Percentiles rank a stretch among this genome's conserved stretches.
Conservation (phyloP, 805 yeast genomes). For the Suhomyces tanzawaensis region DNA sequence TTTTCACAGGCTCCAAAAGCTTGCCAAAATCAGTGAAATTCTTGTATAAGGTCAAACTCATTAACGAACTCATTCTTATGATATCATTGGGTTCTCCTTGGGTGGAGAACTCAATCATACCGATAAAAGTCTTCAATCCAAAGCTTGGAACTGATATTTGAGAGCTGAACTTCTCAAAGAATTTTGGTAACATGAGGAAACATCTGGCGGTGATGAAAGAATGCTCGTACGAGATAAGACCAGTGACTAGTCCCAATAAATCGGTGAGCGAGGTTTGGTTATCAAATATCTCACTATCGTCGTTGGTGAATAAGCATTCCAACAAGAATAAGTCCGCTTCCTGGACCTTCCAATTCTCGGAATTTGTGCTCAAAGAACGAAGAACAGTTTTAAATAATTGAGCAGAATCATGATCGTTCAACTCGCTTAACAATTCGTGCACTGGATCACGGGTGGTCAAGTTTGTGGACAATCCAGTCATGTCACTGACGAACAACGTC, state of each 20-base stretch:
- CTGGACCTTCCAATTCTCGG: slow-evolving; percentile 23
- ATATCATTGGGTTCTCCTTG: slow-evolving; percentile 14
- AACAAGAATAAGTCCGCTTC: slow-evolving; percentile 45
- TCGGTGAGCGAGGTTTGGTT: slow-evolving; percentile 8
- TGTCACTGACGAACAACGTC: slow-evolving; percentile 69
- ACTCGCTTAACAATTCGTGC: slow-evolving; percentile 52
- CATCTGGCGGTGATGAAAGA: slow-evolving; percentile 48
- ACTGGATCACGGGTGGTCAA: slow-evolving; percentile 59
- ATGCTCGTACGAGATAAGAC: slow-evolving; percentile 11
- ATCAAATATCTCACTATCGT: slow-evolving; percentile 22
- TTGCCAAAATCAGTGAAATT: slow-evolving; percentile 22
- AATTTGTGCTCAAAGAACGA: background rate
- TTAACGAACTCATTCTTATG: slow-evolving; percentile 37
- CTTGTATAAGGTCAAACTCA: slow-evolving; percentile 53
- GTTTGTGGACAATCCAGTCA: slow-evolving; percentile 59
- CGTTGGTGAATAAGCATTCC: slow-evolving; percentile 44
- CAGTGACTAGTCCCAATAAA: slow-evolving; percentile 7
- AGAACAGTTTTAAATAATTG: slow-evolving; percentile 4
- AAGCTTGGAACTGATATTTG: slow-evolving; percentile 27
- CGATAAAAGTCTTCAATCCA: slow-evolving; percentile 28
- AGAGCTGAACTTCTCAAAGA: slow-evolving; percentile 50
- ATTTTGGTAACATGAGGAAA: slow-evolving; percentile 53
- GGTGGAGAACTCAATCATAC: slow-evolving; percentile 26
- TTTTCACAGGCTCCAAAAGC: slow-evolving; percentile 8
- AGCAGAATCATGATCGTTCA: slow-evolving; percentile 41